Percentiles rank a stretch among this genome's conserved stretches.
Evolutionary conservation across 495 filamentous ascomycete species (phyloP).

Genomic region (Evansstolkia leycettana): DNA sequence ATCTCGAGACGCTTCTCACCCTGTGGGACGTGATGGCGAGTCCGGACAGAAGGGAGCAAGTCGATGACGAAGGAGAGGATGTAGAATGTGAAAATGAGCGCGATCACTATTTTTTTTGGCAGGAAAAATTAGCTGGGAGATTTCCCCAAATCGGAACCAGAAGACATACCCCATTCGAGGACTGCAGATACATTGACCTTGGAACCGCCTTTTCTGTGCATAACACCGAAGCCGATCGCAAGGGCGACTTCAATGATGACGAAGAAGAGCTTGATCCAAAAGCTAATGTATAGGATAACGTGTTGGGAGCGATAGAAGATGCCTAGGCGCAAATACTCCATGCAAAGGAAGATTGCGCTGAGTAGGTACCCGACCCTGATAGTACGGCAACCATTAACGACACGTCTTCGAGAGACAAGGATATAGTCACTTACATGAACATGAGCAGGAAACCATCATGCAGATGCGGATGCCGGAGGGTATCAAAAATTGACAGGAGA

Average conservation of each 20-base stretch:
- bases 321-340: conserved; percentile 77
- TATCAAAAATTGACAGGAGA: conserved; percentile 76
- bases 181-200: conserved; percentile 45
- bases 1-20: conserved; percentile 26
- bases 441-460: conserved; percentile 71
- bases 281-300: conserved; percentile 58
- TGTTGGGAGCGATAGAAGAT: conserved; percentile 58
- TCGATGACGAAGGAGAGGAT: conserved; percentile 83
- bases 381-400: not conserved
- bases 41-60: conserved; percentile 65
- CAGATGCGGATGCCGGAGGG: conserved; percentile 43
- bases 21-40: conserved; percentile 38
- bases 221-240: conserved; percentile 49
- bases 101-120: conserved; percentile 55
- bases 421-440: conserved; percentile 52
- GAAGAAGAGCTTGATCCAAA: conserved; percentile 73
- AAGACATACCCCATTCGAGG: conserved; percentile 53
- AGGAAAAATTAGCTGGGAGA: conserved; percentile 1
- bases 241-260: conserved; percentile 67
- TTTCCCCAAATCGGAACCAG: not conserved
- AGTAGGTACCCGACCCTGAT: conserved; percentile 46
- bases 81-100: conserved; percentile 84
- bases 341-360: conserved; percentile 73
- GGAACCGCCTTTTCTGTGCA: conserved; percentile 18
- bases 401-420: not conserved